phyloP scores from a whole-genome alignment of 192 early-diverging fungal species.

The Anaeromyces robustus region DNA sequence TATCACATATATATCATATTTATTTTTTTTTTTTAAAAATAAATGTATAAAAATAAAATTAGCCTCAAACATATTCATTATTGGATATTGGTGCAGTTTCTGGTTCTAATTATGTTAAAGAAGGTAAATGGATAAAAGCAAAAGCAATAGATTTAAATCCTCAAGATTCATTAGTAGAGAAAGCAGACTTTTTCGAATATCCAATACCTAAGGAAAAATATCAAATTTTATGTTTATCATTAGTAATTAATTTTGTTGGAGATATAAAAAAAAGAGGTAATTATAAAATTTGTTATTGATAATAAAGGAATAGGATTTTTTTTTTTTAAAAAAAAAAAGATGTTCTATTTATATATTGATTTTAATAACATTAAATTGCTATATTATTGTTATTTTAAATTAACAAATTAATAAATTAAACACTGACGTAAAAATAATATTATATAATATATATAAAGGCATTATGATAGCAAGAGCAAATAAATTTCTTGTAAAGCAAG shows the following conservation, averaged over 20 bases:
- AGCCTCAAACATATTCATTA: slow-evolving; percentile 10
- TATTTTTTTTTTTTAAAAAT: too few relatives aligned
- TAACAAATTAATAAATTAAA: background rate
- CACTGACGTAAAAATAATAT: too few relatives aligned
- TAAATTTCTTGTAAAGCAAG: slow-evolving; percentile 24
- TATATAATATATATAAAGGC: slow-evolving; percentile 9
- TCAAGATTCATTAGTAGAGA: slow-evolving; percentile 47
- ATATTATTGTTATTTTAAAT: background rate
- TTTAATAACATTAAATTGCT: too few relatives aligned
- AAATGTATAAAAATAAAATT: background rate
- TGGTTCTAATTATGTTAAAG: slow-evolving; percentile 54
- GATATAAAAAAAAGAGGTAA: slow-evolving; percentile 49
- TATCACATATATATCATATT: too few relatives aligned
- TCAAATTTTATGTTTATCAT: slow-evolving; percentile 59
- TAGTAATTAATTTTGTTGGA: slow-evolving; percentile 83
- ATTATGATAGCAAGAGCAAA: slow-evolving; percentile 40
- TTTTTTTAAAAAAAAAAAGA: background rate
- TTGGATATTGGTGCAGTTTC: slow-evolving; percentile 76
- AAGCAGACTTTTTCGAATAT: slow-evolving; percentile 75
- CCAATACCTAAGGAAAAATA: slow-evolving; percentile 35
- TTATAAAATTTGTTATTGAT: slow-evolving; percentile 3
- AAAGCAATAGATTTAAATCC: slow-evolving; percentile 76
- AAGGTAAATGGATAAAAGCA: slow-evolving; percentile 49
- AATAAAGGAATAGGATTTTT: background rate
- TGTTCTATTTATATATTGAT: too few relatives aligned